phyloP scores from a whole-genome alignment of 2,329 filamentous ascomycete species.

The Rhynchosporium secalis region DNA sequence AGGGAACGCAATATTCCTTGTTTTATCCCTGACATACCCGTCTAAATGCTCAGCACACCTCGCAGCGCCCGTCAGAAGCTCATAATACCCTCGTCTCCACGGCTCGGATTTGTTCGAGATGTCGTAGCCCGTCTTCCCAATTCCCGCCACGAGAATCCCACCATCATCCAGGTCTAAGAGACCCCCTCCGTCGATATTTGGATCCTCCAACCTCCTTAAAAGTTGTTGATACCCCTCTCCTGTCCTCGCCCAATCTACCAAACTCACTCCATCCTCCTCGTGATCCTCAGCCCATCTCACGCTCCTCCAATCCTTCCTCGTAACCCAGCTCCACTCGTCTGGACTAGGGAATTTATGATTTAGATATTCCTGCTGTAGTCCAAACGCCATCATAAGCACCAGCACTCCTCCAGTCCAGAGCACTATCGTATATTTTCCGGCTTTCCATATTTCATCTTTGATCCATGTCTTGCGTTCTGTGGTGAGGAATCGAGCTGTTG shows the following conservation, averaged over 20 bases:
- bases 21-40: slow-evolving; percentile 71
- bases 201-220: slow-evolving; percentile 69
- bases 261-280: slow-evolving; percentile 20
- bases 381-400: slow-evolving; percentile 60
- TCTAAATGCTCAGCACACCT: slow-evolving; percentile 79
- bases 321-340: slow-evolving; percentile 74
- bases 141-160: slow-evolving; percentile 53
- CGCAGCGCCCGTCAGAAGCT: slow-evolving; percentile 75
- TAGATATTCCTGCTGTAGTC: slow-evolving; percentile 69
- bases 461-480: slow-evolving; percentile 73
- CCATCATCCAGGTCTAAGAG: slow-evolving; percentile 54
- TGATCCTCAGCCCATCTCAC: slow-evolving; percentile 40
- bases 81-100: slow-evolving; percentile 85
- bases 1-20: slow-evolving; percentile 66
- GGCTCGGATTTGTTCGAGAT: slow-evolving; percentile 66
- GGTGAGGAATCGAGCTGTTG: slow-evolving; percentile 67
- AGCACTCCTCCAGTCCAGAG: slow-evolving; percentile 65
- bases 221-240: slow-evolving; percentile 60
- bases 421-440: slow-evolving; percentile 65
- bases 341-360: slow-evolving; percentile 80
- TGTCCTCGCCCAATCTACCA: slow-evolving; percentile 64
- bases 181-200: slow-evolving; percentile 65
- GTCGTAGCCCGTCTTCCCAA: slow-evolving; percentile 48
- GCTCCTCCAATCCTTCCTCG: slow-evolving; percentile 65
- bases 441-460: slow-evolving; percentile 68